phyloP scores from a whole-genome alignment of 768 basidiomycete genomes.

The Collybiopsis luxurians region DNA sequence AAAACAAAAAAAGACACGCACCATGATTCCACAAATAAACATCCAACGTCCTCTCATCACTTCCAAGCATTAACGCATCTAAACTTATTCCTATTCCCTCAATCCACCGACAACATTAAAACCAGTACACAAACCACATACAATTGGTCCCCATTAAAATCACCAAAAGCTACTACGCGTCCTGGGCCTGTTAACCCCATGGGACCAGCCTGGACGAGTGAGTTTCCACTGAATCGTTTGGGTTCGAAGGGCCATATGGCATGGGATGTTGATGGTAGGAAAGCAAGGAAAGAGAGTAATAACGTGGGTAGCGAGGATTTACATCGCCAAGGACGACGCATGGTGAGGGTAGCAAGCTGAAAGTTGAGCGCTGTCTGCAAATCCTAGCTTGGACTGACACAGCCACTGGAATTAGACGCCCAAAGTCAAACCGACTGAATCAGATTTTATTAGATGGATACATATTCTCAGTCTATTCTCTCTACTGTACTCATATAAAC shows the following conservation, averaged over 20 bases:
- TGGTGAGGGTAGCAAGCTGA: neutral
- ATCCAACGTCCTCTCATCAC: conserved; percentile 75
- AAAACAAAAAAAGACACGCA: conserved; percentile 27
- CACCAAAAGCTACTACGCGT: conserved; percentile 85
- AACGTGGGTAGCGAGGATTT: neutral
- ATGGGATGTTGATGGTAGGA: neutral
- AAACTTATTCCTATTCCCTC: conserved; percentile 42
- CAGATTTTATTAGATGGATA: no score
- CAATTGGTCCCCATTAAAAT: conserved; percentile 97
- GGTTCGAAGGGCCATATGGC: conserved; percentile 81
- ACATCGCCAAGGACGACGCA: neutral
- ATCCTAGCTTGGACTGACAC: neutral
- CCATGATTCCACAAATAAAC: conserved; percentile 84
- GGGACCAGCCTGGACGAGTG: conserved; percentile 74
- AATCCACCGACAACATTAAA: neutral
- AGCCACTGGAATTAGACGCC: no score
- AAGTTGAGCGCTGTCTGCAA: no score
- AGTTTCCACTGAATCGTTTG: conserved; percentile 83
- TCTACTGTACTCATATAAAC: no score
- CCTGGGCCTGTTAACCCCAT: conserved; percentile 74
- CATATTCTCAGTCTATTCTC: no score
- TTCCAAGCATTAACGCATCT: conserved; percentile 73
- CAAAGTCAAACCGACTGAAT: no score
- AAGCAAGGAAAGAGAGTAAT: neutral
- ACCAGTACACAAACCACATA: conserved; percentile 37